A percentile compares a stretch with the other conserved stretches of the same genome.
phyloP scores from a whole-genome alignment of 1,284 basidiomycete species.

The Rhodotorula sp. region DNA sequence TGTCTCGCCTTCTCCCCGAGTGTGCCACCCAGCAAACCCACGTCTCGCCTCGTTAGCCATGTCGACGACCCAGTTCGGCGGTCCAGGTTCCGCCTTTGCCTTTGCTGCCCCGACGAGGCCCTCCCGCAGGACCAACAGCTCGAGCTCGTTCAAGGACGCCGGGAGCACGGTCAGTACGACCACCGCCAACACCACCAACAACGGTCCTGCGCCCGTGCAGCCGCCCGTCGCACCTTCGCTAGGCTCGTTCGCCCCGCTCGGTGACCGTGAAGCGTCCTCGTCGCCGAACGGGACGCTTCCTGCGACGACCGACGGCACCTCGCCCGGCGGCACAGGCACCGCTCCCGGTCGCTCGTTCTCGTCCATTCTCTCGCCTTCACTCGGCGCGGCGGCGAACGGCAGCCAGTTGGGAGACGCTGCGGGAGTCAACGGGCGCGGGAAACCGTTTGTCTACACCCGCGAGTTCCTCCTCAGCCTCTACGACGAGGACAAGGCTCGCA shows the following conservation, averaged over 20 bases:
- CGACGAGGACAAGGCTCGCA: constrained; percentile 40
- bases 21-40: neutral
- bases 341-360: constrained; percentile 32
- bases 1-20: neutral
- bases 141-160: constrained; percentile 22
- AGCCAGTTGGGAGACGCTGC: neutral
- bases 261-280: neutral
- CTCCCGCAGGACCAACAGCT: constrained; percentile 23
- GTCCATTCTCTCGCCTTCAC: constrained; percentile 33
- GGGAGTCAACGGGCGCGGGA: neutral
- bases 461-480: constrained; percentile 40
- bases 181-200: neutral
- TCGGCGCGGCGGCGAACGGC: constrained; percentile 1
- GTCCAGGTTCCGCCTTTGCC: constrained; percentile 35
- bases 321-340: neutral
- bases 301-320: neutral
- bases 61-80: constrained; percentile 28
- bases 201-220: constrained; percentile 30
- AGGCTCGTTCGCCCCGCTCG: constrained; percentile 16
- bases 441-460: constrained; percentile 41
- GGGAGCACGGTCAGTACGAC: neutral
- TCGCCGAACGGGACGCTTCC: neutral
- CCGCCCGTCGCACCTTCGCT: constrained; percentile 25
- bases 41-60: constrained; percentile 1
- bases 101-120: constrained; percentile 31